phyloP scores from a whole-genome alignment of 192 early-diverging fungal species.

The Coemansia sp. region DNA sequence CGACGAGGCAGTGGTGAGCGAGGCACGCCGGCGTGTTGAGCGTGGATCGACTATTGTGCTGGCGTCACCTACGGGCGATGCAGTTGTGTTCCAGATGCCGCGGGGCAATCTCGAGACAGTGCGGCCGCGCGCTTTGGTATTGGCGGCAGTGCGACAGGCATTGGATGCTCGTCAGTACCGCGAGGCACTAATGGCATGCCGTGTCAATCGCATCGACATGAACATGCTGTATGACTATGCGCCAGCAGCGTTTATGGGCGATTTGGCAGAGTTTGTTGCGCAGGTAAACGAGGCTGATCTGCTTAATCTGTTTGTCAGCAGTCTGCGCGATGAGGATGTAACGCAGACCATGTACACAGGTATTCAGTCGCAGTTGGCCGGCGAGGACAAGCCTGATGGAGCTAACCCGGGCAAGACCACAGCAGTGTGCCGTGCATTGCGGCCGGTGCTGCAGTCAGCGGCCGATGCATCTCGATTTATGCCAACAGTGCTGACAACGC shows the following conservation, averaged over 20 bases:
- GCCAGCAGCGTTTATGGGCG: constrained; percentile 64
- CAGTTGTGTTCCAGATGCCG: constrained; percentile 78
- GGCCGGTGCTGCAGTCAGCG: constrained; percentile 56
- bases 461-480: constrained; percentile 60
- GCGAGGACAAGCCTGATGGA: background rate
- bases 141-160: constrained; percentile 65
- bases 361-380: constrained; percentile 8
- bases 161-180: constrained; percentile 68
- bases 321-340: constrained; percentile 81
- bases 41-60: constrained; percentile 85
- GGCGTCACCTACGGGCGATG: constrained; percentile 66
- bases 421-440: constrained; percentile 67
- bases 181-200: constrained; percentile 77
- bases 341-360: constrained; percentile 75
- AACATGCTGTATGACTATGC: constrained; percentile 86
- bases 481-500: constrained; percentile 80
- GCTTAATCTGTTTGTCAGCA: constrained; percentile 87
- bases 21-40: constrained; percentile 74
- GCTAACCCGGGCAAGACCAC: constrained; percentile 63
- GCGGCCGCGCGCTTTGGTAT: constrained; percentile 83
- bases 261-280: constrained; percentile 69
- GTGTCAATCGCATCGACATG: constrained; percentile 90
- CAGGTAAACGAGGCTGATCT: constrained; percentile 80
- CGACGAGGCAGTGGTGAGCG: constrained; percentile 14
- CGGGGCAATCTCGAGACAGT: constrained; percentile 96